Base-by-base conservation (phyloP, 2,329 filamentous ascomycete species). In the Cladosporium oxysporum region DNA sequence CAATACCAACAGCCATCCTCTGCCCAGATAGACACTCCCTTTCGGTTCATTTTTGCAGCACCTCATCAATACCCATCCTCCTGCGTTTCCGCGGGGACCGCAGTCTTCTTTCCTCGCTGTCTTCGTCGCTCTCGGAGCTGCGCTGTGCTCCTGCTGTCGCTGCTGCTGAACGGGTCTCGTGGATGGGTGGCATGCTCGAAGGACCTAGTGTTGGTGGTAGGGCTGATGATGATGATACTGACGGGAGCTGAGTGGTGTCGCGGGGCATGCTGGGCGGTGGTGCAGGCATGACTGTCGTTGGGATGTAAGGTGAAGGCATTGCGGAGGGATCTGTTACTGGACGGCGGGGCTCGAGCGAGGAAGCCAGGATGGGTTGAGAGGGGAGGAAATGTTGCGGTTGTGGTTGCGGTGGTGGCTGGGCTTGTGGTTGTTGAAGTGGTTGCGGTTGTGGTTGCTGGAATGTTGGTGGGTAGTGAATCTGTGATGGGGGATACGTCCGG, bases 41-140 rank as follows among this genome's bases (percentile, higher is more conserved):
- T 21, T 3, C 41, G 10, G 8, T 21, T 63, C 37, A 63, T 26
- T 63, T 63, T n/a, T 76, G 75, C 58, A 77, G 66, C 31, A 77
- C 74, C 52, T 77, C 74, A 55, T 74, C 69, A 11, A 77, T 73
- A 5, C 70, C 74, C 66, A 77, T 70, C 23, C 73, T 69, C 33
- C 73, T 68, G 28, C 73, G 68, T 63, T 76, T 76, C 44, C 68
- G 67, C 26, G 73, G 66, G 28, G 70, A 68, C 21, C 53, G 59
- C 29, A 58, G 55, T 4, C 65, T 55, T 29, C 58, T 64, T 16
- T 66, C 68, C 33, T 67, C 71, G 26, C 59, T 62, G 50, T 73
- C 70, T 7, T 72, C 75, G 52, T 72, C 70, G 23, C 68, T 68
- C 28, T 63, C 61, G 33, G 50, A 63, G 18, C 21, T 55, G 18